Evolutionary conservation across 345 rosid species (phyloP), one percentile per base, ranked within the genome.

Genomic region (Ceriops zippeliana): DNA sequence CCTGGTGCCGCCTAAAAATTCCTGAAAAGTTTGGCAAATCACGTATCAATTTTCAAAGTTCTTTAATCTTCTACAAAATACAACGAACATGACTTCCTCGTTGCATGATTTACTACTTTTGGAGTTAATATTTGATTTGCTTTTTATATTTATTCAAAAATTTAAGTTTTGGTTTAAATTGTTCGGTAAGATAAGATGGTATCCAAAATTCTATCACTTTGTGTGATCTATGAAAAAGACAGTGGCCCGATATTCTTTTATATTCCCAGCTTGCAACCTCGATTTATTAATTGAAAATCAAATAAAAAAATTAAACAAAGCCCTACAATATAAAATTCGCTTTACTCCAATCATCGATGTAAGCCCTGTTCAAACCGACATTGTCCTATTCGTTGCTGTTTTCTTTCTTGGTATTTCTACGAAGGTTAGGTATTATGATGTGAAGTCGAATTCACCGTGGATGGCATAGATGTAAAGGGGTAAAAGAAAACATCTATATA

Each of bases 401-500:
- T 17, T 7, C 22, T 35, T 35, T 53, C 7, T 0, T 11, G 35
- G 11, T 10, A 13, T 37, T 54, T 53, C 35, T 27, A 35, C 64
- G 5, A 28, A 30, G 64, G 6, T 20, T 58, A 27, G 7, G 21
- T 35, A n/a, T 35, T 27, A 58, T 63, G 22, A 58, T 61, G 46
- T 24, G 22, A 8, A 53, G 47, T 66, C 28, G 28, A 60, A 42
- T 69, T 77, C 70, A 74, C 69, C 70, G 0, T 61, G 61, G 51
- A 61, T 72, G 47, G 27, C 1, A 19, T 64, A 15, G 10, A 15
- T 8, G 15, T 21, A 62, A 32, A 16, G 54, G 38, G 46, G 76
- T 76, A 26, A 82, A 82, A 72, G 6, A 7, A 47, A 34, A 65
- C 79, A 78, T 72, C 89, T 89, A 86, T 90, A 88, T 86, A 90